phyloP scores from a whole-genome alignment of 2,329 filamentous ascomycete genomes.

The Ophiostoma pallidulum region DNA sequence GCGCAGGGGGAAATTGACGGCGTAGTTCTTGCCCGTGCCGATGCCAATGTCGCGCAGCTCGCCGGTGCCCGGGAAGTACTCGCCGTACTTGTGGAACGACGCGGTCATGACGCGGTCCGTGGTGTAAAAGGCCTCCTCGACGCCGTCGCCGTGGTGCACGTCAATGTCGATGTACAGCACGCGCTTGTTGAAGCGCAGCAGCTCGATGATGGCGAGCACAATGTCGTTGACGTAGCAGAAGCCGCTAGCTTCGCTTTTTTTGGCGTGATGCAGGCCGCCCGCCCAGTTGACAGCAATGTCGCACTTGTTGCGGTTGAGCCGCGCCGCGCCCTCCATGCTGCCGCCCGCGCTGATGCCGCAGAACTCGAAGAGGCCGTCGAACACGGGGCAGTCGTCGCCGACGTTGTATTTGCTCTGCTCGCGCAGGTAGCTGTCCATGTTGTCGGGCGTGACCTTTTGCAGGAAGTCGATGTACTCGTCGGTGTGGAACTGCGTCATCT shows the following conservation, averaged over 20 bases:
- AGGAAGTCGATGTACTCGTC: conserved; percentile 94
- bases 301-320: conserved; percentile 81
- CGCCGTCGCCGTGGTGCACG: conserved; percentile 77
- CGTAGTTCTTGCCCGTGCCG: conserved; percentile 79
- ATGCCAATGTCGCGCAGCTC: conserved; percentile 79
- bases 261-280: conserved; percentile 91
- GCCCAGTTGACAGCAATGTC: conserved; percentile 99
- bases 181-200: conserved; percentile 81
- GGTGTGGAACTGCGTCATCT: conserved; percentile 91
- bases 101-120: conserved; percentile 81
- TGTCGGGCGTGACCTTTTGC: conserved; percentile 91
- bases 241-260: conserved; percentile 90
- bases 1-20: conserved; percentile 82
- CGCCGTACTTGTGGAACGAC: conserved; percentile 95
- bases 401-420: conserved; percentile 94
- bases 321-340: conserved; percentile 85
- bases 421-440: conserved; percentile 87
- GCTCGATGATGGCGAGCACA: conserved; percentile 86
- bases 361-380: conserved; percentile 95
- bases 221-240: conserved; percentile 99
- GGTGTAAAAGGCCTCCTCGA: conserved; percentile 78
- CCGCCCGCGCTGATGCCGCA: conserved; percentile 91
- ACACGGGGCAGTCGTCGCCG: conserved; percentile 93
- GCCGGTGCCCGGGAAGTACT: conserved; percentile 90
- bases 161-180: conserved; percentile 97